These are phyloP conservation scores for Fragilaria crotonensis DNA, from an alignment of 108 stramenopile genomes.

Conservation along the genomic window DNA sequence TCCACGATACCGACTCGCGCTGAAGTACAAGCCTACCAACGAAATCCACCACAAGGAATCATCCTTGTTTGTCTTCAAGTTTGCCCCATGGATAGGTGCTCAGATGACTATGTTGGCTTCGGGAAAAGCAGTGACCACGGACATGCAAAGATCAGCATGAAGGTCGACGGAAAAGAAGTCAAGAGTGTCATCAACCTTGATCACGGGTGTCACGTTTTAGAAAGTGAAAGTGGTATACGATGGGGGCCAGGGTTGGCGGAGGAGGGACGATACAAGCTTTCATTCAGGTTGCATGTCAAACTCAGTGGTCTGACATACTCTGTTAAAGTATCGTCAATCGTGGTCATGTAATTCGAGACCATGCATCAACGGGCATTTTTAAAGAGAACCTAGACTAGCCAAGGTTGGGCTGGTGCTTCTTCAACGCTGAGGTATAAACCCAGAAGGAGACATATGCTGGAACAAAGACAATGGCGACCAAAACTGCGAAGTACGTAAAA, in stretches of 20 bases:
- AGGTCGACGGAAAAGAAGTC: conserved; percentile 23
- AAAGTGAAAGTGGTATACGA: conserved; percentile 20
- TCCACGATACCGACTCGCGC: conserved; percentile 32
- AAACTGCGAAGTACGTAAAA: no score
- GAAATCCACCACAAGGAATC: conserved; percentile 13
- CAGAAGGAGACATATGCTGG: no score
- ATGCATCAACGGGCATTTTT: no score
- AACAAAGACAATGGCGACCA: no score
- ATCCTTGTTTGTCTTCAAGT: conserved; percentile 26
- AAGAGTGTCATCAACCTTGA: conserved; percentile 16
- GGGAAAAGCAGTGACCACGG: neutral
- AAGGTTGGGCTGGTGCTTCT: no score
- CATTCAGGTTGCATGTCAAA: conserved; percentile 14
- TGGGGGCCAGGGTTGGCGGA: conserved; percentile 14
- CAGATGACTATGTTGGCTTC: conserved; percentile 21
- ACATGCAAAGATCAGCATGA: conserved; percentile 17
- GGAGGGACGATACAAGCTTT: conserved; percentile 20
- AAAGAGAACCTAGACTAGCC: no score
- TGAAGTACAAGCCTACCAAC: conserved; percentile 21
- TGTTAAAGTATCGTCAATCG: conserved; percentile 26
- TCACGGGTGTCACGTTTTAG: conserved; percentile 21
- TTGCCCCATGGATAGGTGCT: conserved; percentile 28
- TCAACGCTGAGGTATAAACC: no score
- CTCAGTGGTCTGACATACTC: conserved; percentile 8
- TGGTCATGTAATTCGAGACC: conserved; percentile 19